A percentile compares a stretch with the other conserved stretches of the same genome.
phyloP scores from a whole-genome alignment of 192 early-diverging fungal genomes.

The Coemansia nantahalensis region DNA sequence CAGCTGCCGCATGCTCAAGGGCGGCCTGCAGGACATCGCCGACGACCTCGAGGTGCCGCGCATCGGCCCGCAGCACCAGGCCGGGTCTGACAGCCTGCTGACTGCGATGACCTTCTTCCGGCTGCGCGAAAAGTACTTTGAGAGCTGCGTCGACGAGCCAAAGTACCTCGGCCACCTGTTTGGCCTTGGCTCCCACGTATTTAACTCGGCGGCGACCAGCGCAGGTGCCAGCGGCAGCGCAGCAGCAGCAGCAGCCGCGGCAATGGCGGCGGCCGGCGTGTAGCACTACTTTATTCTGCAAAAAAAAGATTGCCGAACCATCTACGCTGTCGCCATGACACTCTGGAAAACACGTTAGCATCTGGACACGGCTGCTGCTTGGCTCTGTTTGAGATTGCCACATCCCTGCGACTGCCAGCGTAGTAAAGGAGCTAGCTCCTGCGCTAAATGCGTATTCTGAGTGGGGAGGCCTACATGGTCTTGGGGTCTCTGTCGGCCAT shows the following conservation, averaged over 20 bases:
- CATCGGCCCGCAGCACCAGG: conserved; percentile 98
- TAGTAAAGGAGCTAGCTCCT: too few relatives aligned
- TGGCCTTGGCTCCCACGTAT: conserved; percentile 43
- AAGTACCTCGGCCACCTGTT: conserved; percentile 72
- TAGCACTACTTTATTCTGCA: too few relatives aligned
- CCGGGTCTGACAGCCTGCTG: conserved; percentile 94
- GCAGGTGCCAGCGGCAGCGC: too few relatives aligned
- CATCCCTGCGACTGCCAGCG: too few relatives aligned
- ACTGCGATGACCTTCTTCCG: conserved; percentile 99
- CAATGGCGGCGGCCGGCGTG: too few relatives aligned
- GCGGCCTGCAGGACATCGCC: conserved; percentile 97
- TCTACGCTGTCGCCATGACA: too few relatives aligned
- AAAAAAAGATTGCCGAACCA: too few relatives aligned
- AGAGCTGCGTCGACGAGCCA: conserved; percentile 90
- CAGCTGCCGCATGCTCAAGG: conserved; percentile 92
- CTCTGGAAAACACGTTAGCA: too few relatives aligned
- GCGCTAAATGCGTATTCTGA: too few relatives aligned
- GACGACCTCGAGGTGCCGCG: conserved; percentile 91
- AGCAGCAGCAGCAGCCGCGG: too few relatives aligned
- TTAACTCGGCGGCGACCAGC: conserved; percentile 9
- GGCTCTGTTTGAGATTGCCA: too few relatives aligned
- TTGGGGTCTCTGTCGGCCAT: background rate
- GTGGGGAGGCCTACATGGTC: background rate
- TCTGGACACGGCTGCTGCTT: too few relatives aligned
- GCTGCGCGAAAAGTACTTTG: conserved; percentile 96